These are phyloP conservation scores for Pseudevernia furfuracea DNA, from an alignment of 495 filamentous ascomycete genomes.

Conservation along the genomic window DNA sequence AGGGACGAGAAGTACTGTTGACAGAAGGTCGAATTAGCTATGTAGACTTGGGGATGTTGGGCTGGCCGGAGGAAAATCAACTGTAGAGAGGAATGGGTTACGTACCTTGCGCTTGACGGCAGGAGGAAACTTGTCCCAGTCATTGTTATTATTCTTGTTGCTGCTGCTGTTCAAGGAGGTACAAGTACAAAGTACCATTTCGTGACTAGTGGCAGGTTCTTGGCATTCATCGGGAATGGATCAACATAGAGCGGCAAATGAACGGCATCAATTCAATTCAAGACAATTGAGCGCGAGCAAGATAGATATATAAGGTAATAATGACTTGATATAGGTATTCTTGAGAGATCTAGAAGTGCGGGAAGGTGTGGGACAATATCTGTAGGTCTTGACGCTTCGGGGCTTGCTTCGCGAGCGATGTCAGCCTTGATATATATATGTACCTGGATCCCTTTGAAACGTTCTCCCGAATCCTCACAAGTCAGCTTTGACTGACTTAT, in stretches of 20 bases:
- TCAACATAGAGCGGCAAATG: not conserved
- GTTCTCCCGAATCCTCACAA: not conserved
- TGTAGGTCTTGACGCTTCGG: not conserved
- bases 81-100: not conserved
- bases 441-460: not conserved
- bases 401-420: not conserved
- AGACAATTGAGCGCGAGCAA: not conserved
- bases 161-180: slow-evolving; percentile 6
- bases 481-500: too few relatives aligned
- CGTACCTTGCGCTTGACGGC: slow-evolving; percentile 48
- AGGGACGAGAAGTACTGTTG: slow-evolving; percentile 60
- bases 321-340: too few relatives aligned
- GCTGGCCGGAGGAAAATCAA: too few relatives aligned
- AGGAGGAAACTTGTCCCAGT: slow-evolving; percentile 49
- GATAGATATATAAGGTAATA: not conserved
- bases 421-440: slow-evolving; percentile 2
- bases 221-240: not conserved
- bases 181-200: not conserved
- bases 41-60: not conserved
- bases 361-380: not conserved
- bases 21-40: slow-evolving; percentile 14
- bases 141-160: slow-evolving; percentile 18
- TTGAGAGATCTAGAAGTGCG: not conserved
- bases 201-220: not conserved
- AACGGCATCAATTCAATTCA: not conserved